Base-by-base conservation (phyloP, 129 eudicot genomes). In the Artemisia annua region DNA sequence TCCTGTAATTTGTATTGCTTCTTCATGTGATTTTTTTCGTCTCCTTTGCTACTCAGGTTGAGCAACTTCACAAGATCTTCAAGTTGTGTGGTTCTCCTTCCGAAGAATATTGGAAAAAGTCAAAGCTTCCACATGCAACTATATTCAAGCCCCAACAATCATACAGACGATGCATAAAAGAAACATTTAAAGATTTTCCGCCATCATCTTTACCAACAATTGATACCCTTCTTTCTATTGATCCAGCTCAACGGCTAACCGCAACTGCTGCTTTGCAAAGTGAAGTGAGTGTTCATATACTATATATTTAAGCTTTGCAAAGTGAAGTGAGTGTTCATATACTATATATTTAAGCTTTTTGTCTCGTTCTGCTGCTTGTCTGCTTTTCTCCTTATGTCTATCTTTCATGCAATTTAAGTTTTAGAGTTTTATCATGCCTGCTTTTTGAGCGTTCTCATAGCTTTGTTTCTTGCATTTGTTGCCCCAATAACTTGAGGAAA, bases 91-190 rank as follows among this genome's bases (percentile, higher is more conserved):
- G 97, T 77, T 88, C 97, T 51, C 97, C 97, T 24, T 80, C 92
- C 48, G 96, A 91, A 32, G 97, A 92, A 69, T 92, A 88, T 57
- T 92, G 96, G 97, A 91, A 91, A 73, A 91, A 81, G 75, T 86
- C 89, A 10, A 89, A 87, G 89, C 87, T 91, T 74, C 96, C 96
- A n/a, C 97, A 92, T 85, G 97, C 97, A 63, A 92, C 97, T 71
- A 85, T 88, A 75, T 92, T 88, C 72, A 92, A 83, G 73, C 97
- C 96, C 55, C 97, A 92, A 55, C 89, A 86, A 18, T 79, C 92
- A 5, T 92, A 92, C 72, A 92, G 80, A 85, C 70, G 97, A 79
- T 83, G 96, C 84, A 88, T 92, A 76, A 74, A 50, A 17, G 96
- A 88, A 46, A 92, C 96, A 6, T 92, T 88, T 52, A 92, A 81